Conservation (phyloP, 2,329 filamentous ascomycete genomes). For the Neobulgaria alba region DNA sequence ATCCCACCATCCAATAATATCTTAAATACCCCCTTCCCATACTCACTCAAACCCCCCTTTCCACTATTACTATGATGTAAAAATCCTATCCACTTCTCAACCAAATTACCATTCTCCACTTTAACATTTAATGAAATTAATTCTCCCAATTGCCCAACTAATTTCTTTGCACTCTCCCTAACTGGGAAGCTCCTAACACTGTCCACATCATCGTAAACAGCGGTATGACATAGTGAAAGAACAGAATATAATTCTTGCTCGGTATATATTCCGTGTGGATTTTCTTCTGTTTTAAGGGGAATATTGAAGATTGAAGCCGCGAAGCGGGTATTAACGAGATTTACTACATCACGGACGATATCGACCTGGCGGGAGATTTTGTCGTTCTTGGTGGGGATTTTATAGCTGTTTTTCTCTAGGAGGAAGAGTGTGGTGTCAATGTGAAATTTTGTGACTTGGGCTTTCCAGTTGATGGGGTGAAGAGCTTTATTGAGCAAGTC, state of each 20-base stretch:
- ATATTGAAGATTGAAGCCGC: conserved; percentile 45
- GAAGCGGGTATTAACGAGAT: conserved; percentile 46
- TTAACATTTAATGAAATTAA: conserved; percentile 59
- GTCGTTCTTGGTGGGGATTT: conserved; percentile 36
- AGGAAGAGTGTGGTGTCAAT: conserved; percentile 51
- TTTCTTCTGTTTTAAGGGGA: conserved; percentile 44
- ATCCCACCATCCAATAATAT: conserved; percentile 55
- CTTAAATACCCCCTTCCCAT: conserved; percentile 58
- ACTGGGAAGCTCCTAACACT: conserved; percentile 58
- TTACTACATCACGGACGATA: conserved; percentile 51
- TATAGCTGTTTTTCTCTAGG: conserved; percentile 56
- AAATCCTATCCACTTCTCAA: conserved; percentile 51
- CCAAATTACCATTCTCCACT: conserved; percentile 39
- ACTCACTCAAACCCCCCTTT: conserved; percentile 47
- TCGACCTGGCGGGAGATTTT: conserved; percentile 64
- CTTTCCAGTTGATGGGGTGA: conserved; percentile 52
- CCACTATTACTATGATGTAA: conserved; percentile 37
- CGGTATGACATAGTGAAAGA: conserved; percentile 55
- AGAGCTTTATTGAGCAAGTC: conserved; percentile 48
- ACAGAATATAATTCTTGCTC: conserved; percentile 50
- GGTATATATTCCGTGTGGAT: conserved; percentile 42
- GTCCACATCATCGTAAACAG: conserved; percentile 56
- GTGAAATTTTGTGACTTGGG: conserved; percentile 59
- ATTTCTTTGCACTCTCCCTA: conserved; percentile 46
- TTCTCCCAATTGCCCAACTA: conserved; percentile 50